These are phyloP conservation scores for cucumber (Cucumis sativus) DNA, from an alignment of 306 rosid genomes.

Conservation along the genomic window Cucumber_9930_V3 NC_026657.2:9664001-9664500, in stretches of 20 bases:
- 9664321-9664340: conserved; percentile 3
- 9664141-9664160: conserved; percentile 93
- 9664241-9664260: not conserved
- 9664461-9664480: conserved; percentile 92
- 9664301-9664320: not conserved
- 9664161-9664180: conserved; percentile 98
- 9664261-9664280: not conserved
- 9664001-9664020: too few species aligned
- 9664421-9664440: conserved; percentile 97
- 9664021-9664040: too few species aligned
- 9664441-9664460: conserved; percentile 99
- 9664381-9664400: conserved; percentile 97
- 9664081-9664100: too few species aligned
- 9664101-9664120: too few species aligned
- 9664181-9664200: conserved; percentile 95
- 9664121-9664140: not conserved
- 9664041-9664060: too few species aligned
- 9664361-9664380: conserved; percentile 99
- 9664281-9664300: not conserved
- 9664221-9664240: not conserved
- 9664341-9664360: conserved; percentile 99
- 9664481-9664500: conserved; percentile 33
- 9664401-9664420: conserved; percentile 99
- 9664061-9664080: too few species aligned
- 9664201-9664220: conserved; percentile 63